Evolutionary conservation across 108 stramenopile species (phyloP).

Genomic region (Nitzschia sp.): DNA sequence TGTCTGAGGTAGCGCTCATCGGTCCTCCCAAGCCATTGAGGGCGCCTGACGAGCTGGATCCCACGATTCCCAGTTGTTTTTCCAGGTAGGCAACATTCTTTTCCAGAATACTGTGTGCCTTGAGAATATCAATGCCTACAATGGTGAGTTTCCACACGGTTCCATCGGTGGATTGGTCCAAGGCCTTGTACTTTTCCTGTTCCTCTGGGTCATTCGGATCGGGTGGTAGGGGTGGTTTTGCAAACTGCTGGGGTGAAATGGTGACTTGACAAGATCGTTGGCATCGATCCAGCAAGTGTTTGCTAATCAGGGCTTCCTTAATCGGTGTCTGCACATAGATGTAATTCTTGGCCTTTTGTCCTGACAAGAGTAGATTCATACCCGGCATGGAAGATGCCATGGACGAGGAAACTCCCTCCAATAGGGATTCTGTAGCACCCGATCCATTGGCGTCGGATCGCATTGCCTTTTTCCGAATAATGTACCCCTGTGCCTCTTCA

Average conservation of each 20-base stretch:
- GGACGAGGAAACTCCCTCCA: constrained; percentile 22
- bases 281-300: constrained; percentile 65
- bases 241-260: constrained; percentile 48
- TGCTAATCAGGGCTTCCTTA: constrained; percentile 53
- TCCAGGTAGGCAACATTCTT: constrained; percentile 50
- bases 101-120: constrained; percentile 60
- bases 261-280: constrained; percentile 62
- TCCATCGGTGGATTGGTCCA: constrained; percentile 63
- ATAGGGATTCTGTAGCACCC: background rate
- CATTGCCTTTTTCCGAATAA: constrained; percentile 64
- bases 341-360: constrained; percentile 55
- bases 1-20: background rate
- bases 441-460: background rate
- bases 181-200: constrained; percentile 42
- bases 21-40: background rate
- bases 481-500: constrained; percentile 62
- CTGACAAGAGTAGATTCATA: constrained; percentile 20
- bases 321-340: constrained; percentile 65
- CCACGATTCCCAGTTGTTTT: background rate
- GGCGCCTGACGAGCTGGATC: background rate
- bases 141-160: constrained; percentile 76
- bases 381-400: background rate
- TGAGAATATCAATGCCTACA: constrained; percentile 52
- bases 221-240: constrained; percentile 28
- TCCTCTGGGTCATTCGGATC: constrained; percentile 35